phyloP scores from a whole-genome alignment of 2,329 filamentous ascomycete genomes.

The Incumbomyces lentus region DNA sequence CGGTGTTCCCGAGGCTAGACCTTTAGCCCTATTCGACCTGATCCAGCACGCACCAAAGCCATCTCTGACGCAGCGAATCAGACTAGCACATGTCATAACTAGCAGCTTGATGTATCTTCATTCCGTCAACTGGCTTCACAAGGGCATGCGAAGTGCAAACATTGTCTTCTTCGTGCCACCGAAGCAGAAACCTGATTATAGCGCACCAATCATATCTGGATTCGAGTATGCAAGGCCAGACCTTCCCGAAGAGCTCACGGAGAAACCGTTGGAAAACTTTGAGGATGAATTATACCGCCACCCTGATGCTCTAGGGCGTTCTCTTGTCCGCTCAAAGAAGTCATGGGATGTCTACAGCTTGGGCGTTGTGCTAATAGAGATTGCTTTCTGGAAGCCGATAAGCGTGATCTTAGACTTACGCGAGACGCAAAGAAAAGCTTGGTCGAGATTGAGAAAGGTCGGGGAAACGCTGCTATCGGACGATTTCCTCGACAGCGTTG shows the following conservation, averaged over 20 bases:
- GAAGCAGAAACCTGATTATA: background rate
- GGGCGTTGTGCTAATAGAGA: slow-evolving; percentile 43
- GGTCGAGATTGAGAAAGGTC: background rate
- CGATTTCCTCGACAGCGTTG: background rate
- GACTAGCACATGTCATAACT: slow-evolving; percentile 42
- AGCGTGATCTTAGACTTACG: background rate
- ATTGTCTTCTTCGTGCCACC: slow-evolving; percentile 40
- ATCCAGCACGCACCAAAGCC: slow-evolving; percentile 33
- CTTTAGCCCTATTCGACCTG: slow-evolving; percentile 40
- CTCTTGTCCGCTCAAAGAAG: slow-evolving; percentile 35
- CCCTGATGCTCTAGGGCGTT: slow-evolving; percentile 32
- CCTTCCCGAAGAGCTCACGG: slow-evolving; percentile 40
- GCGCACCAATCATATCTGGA: slow-evolving; percentile 38
- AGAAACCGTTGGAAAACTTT: slow-evolving; percentile 23
- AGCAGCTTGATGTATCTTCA: slow-evolving; percentile 47
- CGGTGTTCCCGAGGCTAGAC: slow-evolving; percentile 34
- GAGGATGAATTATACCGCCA: slow-evolving; percentile 45
- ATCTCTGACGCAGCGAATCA: slow-evolving; percentile 42
- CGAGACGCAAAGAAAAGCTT: background rate
- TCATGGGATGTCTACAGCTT: slow-evolving; percentile 45
- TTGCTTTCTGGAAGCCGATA: slow-evolving; percentile 26
- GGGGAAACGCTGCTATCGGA: background rate
- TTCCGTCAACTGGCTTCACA: slow-evolving; percentile 49
- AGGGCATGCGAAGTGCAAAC: slow-evolving; percentile 46
- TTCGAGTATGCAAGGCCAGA: slow-evolving; percentile 45